phyloP scores from a whole-genome alignment of 345 rosid genomes.

The Excoecaria cochinchinensis region DNA sequence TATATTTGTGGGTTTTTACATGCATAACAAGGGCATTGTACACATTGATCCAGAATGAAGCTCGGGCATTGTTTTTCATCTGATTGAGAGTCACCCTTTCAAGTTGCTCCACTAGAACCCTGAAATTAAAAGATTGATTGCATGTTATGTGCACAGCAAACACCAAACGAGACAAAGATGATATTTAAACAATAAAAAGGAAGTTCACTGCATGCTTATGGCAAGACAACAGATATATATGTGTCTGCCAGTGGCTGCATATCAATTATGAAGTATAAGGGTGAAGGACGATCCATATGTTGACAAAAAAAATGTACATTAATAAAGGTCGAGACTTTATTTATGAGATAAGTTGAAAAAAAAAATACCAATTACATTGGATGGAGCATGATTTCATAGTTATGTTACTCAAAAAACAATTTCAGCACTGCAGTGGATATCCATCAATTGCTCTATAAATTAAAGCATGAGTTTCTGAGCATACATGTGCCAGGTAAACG shows the following conservation, averaged over 20 bases:
- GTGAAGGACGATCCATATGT: background rate
- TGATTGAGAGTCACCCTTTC: slow-evolving; percentile 57
- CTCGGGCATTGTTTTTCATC: slow-evolving; percentile 59
- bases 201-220: background rate
- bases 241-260: background rate
- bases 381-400: too few relatives aligned
- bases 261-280: background rate
- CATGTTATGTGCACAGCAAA: background rate
- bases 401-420: background rate
- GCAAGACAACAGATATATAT: background rate
- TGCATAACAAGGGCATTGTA: slow-evolving; percentile 94
- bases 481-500: background rate
- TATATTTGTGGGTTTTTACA: slow-evolving; percentile 41
- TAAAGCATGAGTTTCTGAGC: background rate
- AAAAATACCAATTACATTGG: too few relatives aligned
- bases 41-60: slow-evolving; percentile 89
- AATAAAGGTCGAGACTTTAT: too few relatives aligned
- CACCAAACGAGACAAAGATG: background rate
- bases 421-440: background rate
- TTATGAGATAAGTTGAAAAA: too few relatives aligned
- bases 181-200: background rate
- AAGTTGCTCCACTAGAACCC: slow-evolving; percentile 84
- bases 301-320: too few relatives aligned
- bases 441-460: background rate
- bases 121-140: slow-evolving; percentile 34